These are phyloP conservation scores for Sordariomycetes sp. DNA, from an alignment of 2,329 filamentous ascomycete species.

Conservation along the genomic window DNA sequence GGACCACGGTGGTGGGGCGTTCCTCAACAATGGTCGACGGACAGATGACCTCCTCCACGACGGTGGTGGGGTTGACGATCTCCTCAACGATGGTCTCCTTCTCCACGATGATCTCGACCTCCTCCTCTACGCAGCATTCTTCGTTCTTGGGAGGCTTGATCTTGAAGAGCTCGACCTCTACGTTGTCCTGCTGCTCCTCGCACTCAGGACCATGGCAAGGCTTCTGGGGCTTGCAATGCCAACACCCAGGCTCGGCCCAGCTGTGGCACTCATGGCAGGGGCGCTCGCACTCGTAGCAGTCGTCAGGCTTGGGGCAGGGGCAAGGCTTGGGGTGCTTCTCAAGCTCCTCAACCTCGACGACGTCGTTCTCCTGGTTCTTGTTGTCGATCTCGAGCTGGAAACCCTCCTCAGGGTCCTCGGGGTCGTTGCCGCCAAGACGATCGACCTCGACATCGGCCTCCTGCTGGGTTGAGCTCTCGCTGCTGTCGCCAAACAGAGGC, in stretches of 20 bases:
- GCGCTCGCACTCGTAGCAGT: constrained; percentile 11
- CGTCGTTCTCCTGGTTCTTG: constrained; percentile 4
- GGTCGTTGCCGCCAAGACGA: not conserved
- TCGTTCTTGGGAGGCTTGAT: constrained; percentile 5
- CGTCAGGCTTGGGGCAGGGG: not conserved
- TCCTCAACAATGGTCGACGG: no score
- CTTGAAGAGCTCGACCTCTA: constrained; percentile 2
- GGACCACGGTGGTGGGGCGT: not conserved
- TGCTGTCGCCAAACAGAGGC: no score
- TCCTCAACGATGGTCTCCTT: constrained; percentile 1
- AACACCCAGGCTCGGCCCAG: constrained; percentile 18
- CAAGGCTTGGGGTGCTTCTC: not conserved
- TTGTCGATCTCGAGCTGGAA: not conserved
- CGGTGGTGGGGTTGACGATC: not conserved
- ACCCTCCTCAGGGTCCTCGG: not conserved
- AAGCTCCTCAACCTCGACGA: constrained; percentile 2
- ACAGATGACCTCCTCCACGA: not conserved
- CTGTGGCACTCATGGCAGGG: constrained; percentile 14
- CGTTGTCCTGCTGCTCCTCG: constrained; percentile 4
- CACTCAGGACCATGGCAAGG: constrained; percentile 9
- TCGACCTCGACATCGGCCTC: not conserved
- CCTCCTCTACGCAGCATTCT: not conserved
- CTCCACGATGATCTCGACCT: constrained; percentile 1
- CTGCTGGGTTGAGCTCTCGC: not conserved
- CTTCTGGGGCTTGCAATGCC: constrained; percentile 17